A percentile compares a stretch with the other conserved stretches of the same genome.
Evolutionary conservation across 257 asterid genomes (phyloP).

Genomic region (Eucommia ulmoides): DNA sequence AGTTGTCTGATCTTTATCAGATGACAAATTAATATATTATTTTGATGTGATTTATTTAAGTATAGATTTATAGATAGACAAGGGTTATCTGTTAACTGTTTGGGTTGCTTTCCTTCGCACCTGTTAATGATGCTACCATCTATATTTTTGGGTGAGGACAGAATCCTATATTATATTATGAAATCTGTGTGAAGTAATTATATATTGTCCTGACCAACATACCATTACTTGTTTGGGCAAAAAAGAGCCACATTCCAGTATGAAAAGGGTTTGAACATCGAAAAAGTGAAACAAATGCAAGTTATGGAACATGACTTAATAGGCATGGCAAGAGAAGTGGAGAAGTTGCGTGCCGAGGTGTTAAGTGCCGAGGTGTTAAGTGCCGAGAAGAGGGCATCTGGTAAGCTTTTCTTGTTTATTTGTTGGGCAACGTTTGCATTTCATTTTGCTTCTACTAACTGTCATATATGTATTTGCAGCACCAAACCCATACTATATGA

Average conservation of each 20-base stretch:
- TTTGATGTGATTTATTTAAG: too few species aligned
- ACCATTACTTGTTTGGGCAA: slow-evolving; percentile 8
- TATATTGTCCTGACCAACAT: neutral
- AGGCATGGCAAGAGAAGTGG: slow-evolving; percentile 46
- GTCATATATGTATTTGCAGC: slow-evolving; percentile 20
- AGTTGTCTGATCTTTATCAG: too few species aligned
- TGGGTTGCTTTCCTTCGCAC: too few species aligned
- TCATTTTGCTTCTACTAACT: slow-evolving; percentile 7
- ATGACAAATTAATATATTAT: too few species aligned
- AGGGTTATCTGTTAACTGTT: too few species aligned
- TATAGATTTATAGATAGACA: too few species aligned
- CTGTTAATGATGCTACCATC: neutral
- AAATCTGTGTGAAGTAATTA: neutral
- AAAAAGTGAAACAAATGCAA: slow-evolving; percentile 62
- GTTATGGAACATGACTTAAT: slow-evolving; percentile 57
- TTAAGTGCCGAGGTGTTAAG: slow-evolving; percentile 24
- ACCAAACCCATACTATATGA: slow-evolving; percentile 22
- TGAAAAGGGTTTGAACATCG: slow-evolving; percentile 55
- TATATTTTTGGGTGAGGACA: neutral
- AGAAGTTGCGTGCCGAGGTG: slow-evolving; percentile 43
- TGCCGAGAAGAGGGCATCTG: slow-evolving; percentile 45
- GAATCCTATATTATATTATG: neutral
- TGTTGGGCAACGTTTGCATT: neutral
- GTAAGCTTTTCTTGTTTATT: slow-evolving; percentile 23
- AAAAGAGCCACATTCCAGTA: slow-evolving; percentile 61